Evolutionary conservation across 2,329 filamentous ascomycete species (phyloP).

Genomic region (Diaporthe ampelina): DNA sequence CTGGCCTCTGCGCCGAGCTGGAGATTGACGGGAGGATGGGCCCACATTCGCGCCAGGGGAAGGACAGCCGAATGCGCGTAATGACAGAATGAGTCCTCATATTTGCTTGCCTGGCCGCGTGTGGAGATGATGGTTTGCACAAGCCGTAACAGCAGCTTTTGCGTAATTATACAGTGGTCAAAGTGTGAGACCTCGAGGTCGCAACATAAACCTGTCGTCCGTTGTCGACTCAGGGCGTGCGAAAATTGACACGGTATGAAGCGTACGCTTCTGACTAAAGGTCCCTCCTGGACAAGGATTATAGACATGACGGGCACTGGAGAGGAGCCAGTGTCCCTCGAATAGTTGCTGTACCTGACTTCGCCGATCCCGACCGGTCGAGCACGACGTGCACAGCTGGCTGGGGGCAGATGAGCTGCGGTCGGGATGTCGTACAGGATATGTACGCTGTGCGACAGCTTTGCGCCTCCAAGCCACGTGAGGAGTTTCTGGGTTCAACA

Average conservation of each 20-base stretch:
- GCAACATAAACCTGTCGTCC: background rate
- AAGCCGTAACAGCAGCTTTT: background rate
- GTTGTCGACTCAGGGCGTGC: slow-evolving; percentile 22
- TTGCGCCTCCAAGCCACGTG: background rate
- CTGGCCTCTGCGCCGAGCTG: slow-evolving; percentile 21
- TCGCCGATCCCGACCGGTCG: slow-evolving; percentile 1
- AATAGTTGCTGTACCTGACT: slow-evolving; percentile 4
- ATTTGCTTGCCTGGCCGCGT: slow-evolving; percentile 27
- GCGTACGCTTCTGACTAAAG: background rate
- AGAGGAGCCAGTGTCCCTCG: background rate
- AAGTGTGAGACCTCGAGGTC: slow-evolving; percentile 23
- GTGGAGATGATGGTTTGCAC: slow-evolving; percentile 21
- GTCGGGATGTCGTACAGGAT: background rate
- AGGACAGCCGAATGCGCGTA: slow-evolving; percentile 14
- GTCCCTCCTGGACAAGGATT: background rate
- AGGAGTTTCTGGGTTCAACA: background rate
- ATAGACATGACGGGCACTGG: background rate
- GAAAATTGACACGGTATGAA: slow-evolving; percentile 20
- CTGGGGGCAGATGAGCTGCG: slow-evolving; percentile 10
- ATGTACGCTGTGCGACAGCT: slow-evolving; percentile 8
- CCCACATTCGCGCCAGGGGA: slow-evolving; percentile 20
- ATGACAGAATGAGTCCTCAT: slow-evolving; percentile 19
- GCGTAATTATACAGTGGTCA: background rate
- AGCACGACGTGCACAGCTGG: background rate
- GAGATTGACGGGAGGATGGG: slow-evolving; percentile 31